Base-by-base conservation (phyloP, 148 eudicot genomes). In the Rhododendron molle region DNA sequence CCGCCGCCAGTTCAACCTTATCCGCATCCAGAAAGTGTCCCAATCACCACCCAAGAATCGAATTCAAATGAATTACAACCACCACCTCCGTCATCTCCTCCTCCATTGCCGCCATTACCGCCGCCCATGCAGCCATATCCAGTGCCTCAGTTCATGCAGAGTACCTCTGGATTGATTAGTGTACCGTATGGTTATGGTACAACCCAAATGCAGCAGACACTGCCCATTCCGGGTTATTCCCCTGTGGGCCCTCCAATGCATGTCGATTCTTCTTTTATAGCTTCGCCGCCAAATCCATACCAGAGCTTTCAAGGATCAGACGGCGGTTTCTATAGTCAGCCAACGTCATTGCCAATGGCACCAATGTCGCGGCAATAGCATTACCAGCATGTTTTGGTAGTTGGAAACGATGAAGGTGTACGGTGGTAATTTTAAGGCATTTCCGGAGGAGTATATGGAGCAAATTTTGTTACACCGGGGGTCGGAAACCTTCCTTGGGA, bases 261-360 rank as follows among this genome's bases (percentile, higher is more conserved):
- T 15, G 93, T 91, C 14, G 87, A 88, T 78, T 86, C 93, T 72
- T 88, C 89, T 1, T 92, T 84, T 76, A 84, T 85, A 62, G 80
- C 88, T 47, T 88, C 92, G 46, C 91, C 91, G 0, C 83, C 87
- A 62, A 89, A 88, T 84, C 87, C 89, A 21, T 93, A 90, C 87
- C 98, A 89, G 76, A 89, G 71, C 83, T 93, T 88, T 83, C 93
- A 91, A 50, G 91, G 88, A 78, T 73, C 91, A 15, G 98, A 93
- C 34, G 92, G 95, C 40, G 90, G 93, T 79, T 93, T 91, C 78
- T 96, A 96, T 71, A 80, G 87, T 73, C 93, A 91, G 79, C 87
- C 93, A 23, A 86, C 94, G 13, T 89, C 95, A 52, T 83, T 94
- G 83, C 91, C 98, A 8, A 94, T 94, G 97, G 91, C 97, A 23